phyloP scores from a whole-genome alignment of 495 filamentous ascomycete species.

The Tuber aestivum region DNA sequence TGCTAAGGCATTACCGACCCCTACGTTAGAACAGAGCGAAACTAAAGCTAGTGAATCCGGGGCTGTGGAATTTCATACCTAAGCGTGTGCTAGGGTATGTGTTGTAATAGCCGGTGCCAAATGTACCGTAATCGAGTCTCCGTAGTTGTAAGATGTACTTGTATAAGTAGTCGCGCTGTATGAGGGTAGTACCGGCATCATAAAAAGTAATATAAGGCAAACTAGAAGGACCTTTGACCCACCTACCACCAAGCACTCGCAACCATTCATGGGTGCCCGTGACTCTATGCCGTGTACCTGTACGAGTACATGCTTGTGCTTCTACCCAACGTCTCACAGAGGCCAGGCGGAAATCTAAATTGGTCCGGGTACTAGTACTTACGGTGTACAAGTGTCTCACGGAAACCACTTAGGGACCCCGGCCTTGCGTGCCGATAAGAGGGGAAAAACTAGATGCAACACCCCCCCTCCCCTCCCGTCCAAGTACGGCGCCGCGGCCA shows the following conservation, averaged over 20 bases:
- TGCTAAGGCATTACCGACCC: neutral
- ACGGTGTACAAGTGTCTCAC: neutral
- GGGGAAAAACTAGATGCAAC: neutral
- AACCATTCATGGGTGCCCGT: neutral
- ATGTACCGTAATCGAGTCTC: neutral
- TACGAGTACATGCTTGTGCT: neutral
- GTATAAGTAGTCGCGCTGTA: neutral
- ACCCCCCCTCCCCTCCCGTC: neutral
- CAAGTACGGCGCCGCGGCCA: neutral
- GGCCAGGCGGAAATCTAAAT: neutral
- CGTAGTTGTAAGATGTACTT: neutral
- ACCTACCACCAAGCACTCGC: neutral
- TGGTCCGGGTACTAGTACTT: neutral
- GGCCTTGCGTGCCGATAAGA: neutral
- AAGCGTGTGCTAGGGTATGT: neutral
- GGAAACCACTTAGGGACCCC: neutral
- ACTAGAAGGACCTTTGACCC: neutral
- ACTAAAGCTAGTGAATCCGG: neutral
- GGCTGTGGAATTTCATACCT: neutral
- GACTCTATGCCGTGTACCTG: neutral
- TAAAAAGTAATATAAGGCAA: neutral
- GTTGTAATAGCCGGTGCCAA: neutral
- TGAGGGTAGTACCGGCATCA: neutral
- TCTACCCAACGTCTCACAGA: neutral
- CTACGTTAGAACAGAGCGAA: neutral